phyloP scores from a whole-genome alignment of 768 basidiomycete genomes.

The Tylopilus rubrobrunneus region DNA sequence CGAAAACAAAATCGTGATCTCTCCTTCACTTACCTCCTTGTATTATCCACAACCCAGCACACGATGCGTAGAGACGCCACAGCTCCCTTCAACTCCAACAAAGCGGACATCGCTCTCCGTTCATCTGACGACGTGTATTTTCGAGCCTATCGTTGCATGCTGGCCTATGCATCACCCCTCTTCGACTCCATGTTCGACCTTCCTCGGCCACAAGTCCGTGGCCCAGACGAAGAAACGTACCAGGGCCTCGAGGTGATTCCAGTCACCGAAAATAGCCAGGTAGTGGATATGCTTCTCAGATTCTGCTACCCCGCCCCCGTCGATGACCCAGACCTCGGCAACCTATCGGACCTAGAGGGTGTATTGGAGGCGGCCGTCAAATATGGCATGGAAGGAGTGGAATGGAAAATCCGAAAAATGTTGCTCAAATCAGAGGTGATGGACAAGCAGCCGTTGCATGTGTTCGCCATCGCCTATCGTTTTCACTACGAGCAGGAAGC shows the following conservation, averaged over 20 bases:
- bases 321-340: slow-evolving; percentile 17
- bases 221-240: slow-evolving; percentile 11
- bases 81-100: slow-evolving; percentile 43
- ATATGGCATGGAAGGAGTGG: slow-evolving; percentile 29
- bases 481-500: slow-evolving; percentile 30
- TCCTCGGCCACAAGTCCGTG: slow-evolving; percentile 17
- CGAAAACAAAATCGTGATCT: neutral
- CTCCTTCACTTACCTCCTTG: neutral
- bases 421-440: slow-evolving; percentile 29
- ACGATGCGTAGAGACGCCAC: slow-evolving; percentile 21
- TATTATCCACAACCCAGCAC: neutral
- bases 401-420: slow-evolving; percentile 19
- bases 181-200: slow-evolving; percentile 32
- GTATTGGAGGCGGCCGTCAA: slow-evolving; percentile 31
- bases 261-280: slow-evolving; percentile 26
- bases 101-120: slow-evolving; percentile 48
- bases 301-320: slow-evolving; percentile 35
- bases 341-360: slow-evolving; percentile 15
- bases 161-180: slow-evolving; percentile 28
- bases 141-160: slow-evolving; percentile 23
- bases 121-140: slow-evolving; percentile 41
- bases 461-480: slow-evolving; percentile 35
- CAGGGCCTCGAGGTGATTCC: slow-evolving; percentile 15
- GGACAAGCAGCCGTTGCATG: slow-evolving; percentile 23
- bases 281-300: slow-evolving; percentile 30